Base-by-base conservation (phyloP, 345 rosid genomes). In the Moringa oleifera region DNA sequence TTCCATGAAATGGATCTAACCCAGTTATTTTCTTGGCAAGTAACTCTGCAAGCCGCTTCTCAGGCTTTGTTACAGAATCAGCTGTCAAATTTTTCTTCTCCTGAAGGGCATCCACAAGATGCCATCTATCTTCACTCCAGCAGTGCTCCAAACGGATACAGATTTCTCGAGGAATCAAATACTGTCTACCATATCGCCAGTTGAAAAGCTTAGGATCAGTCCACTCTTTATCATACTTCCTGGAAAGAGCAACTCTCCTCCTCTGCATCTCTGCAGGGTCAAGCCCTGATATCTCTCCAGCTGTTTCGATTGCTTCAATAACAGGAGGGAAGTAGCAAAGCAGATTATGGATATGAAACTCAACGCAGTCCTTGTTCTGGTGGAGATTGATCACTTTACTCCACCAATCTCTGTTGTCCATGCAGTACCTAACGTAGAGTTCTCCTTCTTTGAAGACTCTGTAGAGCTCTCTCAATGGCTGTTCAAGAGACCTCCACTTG, bases 401-500 rank as follows among this genome's bases (percentile, higher is more conserved):
- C 93, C 96, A 88, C 97, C 97, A 94, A 55, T 88, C 90, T 68
- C 74, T 86, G 31, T 62, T 63, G 55, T 92, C 93, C 77, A 85
- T 72, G 20, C 96, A 88, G 24, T 79, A 83, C 49, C 73, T 64
- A 64, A 94, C 82, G 50, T 88, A 94, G n/a, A 73, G 47, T 67
- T 94, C 99, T 23, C 95, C 99, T 80, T 88, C 99, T 73, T 78
- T 87, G 23, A 94, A 86, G 3, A 90, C 87, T 73, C 87, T 71
- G 22, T 76, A 63, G 10, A 94, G 81, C 80, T 88, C 97, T 66
- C 73, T 81, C 33, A 94, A 64, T 12, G 95, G 97, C 70, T 75
- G 85, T 28, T 88, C 95, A 25, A 90, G 89, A n/a, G 92, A 83
- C 68, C 80, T 88, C 99, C 99, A 94, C 63, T 94, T 94, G 20